phyloP scores from a whole-genome alignment of 352 stramenopile species.

The Nothophytophthora sp. region DNA sequence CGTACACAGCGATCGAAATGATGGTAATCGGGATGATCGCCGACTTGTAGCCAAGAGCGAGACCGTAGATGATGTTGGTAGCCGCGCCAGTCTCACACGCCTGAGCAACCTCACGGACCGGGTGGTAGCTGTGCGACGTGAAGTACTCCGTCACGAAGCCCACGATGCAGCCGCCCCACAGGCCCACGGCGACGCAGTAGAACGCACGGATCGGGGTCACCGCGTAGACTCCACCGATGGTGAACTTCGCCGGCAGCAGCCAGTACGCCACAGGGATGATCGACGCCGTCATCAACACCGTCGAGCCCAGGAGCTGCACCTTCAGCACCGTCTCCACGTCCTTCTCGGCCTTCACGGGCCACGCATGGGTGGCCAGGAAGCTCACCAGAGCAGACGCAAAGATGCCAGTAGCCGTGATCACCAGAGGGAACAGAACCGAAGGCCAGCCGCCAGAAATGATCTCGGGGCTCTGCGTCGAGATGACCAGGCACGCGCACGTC shows the following conservation, averaged over 20 bases:
- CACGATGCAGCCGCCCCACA: constrained; percentile 97
- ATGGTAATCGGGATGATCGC: constrained; percentile 99
- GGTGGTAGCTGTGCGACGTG: constrained; percentile 97
- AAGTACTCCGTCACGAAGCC: constrained; percentile 99
- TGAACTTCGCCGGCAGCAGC: constrained; percentile 93
- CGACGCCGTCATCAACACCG: constrained; percentile 94
- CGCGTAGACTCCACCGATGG: constrained; percentile 73
- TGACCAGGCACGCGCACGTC: constrained; percentile 98
- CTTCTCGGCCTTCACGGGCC: constrained; percentile 93
- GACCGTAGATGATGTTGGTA: constrained; percentile 99
- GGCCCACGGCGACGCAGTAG: constrained; percentile 94
- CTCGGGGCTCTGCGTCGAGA: constrained; percentile 92
- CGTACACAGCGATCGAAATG: constrained; percentile 97
- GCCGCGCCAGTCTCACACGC: constrained; percentile 98
- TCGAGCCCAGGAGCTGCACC: constrained; percentile 98
- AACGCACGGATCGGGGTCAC: constrained; percentile 88
- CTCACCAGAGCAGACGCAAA: constrained; percentile 96
- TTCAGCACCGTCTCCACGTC: constrained; percentile 98
- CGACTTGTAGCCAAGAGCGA: constrained; percentile 99
- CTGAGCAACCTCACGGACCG: constrained; percentile 96
- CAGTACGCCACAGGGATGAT: constrained; percentile 90
- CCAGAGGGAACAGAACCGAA: constrained; percentile 96
- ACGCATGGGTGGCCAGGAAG: constrained; percentile 98
- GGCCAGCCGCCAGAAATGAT: constrained; percentile 93
- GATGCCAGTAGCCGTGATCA: constrained; percentile 97